phyloP scores from a whole-genome alignment of 495 filamentous ascomycete species.

The Friedmanniomyces simplex region DNA sequence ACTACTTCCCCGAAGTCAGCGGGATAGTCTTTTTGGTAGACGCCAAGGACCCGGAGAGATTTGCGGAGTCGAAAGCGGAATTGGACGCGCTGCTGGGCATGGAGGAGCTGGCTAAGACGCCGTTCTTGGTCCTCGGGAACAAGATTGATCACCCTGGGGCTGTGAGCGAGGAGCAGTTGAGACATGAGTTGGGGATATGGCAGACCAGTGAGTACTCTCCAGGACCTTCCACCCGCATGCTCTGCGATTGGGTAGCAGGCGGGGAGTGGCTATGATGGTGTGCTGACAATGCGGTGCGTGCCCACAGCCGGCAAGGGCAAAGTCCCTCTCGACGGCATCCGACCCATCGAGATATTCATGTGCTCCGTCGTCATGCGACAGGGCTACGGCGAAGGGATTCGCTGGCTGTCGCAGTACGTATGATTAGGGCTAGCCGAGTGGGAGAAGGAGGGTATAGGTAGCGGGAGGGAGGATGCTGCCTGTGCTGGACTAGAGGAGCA shows the following conservation, averaged over 20 bases:
- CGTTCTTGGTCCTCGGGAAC: slow-evolving; percentile 91
- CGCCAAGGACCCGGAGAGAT: slow-evolving; percentile 89
- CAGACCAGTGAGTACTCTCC: slow-evolving; percentile 47
- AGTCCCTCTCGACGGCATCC: slow-evolving; percentile 84
- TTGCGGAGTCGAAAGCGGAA: slow-evolving; percentile 89
- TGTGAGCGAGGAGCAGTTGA: slow-evolving; percentile 85
- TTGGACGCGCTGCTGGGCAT: slow-evolving; percentile 87
- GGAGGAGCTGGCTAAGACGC: slow-evolving; percentile 84
- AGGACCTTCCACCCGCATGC: no score
- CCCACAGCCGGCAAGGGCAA: slow-evolving; percentile 81
- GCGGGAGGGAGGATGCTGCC: no score
- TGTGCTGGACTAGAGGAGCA: background rate
- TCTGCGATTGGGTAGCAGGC: no score
- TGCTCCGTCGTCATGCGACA: slow-evolving; percentile 97
- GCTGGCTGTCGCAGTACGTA: slow-evolving; percentile 42
- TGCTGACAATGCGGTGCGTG: background rate
- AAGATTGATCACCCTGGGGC: slow-evolving; percentile 98
- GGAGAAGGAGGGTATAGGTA: no score
- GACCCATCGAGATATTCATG: slow-evolving; percentile 98
- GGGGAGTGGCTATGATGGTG: background rate
- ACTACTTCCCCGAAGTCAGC: slow-evolving; percentile 94
- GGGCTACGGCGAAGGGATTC: slow-evolving; percentile 71
- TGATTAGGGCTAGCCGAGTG: background rate
- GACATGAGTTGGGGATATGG: slow-evolving; percentile 80
- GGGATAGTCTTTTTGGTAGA: slow-evolving; percentile 98